These are phyloP conservation scores for Termitomyces heimii DNA, from an alignment of 768 basidiomycete species.

Conservation along the genomic window DNA sequence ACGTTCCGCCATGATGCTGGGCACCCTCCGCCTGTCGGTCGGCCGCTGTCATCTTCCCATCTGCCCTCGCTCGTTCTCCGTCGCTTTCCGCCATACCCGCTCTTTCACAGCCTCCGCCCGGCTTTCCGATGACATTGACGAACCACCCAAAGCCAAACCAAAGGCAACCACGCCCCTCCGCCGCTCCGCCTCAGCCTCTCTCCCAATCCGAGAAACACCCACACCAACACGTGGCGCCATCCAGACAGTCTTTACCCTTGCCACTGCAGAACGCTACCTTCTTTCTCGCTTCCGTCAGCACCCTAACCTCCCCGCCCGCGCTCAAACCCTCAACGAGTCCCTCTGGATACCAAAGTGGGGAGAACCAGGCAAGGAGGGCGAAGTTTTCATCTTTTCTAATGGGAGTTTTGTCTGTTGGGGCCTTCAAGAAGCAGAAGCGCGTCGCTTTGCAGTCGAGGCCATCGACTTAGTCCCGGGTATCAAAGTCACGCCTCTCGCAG, in stretches of 20 bases:
- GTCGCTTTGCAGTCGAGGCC: slow-evolving; percentile 58
- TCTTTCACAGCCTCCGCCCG: not conserved
- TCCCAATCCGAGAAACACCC: slow-evolving; percentile 81
- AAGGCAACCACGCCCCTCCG: slow-evolving; percentile 77
- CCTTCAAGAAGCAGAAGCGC: slow-evolving; percentile 68
- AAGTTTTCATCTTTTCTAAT: slow-evolving; percentile 84
- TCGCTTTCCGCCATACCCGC: not conserved
- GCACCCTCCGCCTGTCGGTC: not conserved
- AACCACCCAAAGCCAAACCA: slow-evolving; percentile 58
- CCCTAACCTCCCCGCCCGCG: slow-evolving; percentile 43
- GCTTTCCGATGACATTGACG: slow-evolving; percentile 5
- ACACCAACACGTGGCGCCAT: slow-evolving; percentile 82
- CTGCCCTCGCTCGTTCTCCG: not conserved
- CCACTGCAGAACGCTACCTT: slow-evolving; percentile 81
- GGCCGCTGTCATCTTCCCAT: not conserved
- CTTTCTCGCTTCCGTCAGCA: slow-evolving; percentile 54
- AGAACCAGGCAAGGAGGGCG: slow-evolving; percentile 53
- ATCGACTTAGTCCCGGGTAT: slow-evolving; percentile 46
- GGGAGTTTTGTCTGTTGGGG: slow-evolving; percentile 93
- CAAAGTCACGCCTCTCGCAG: slow-evolving; percentile 58
- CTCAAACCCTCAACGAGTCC: slow-evolving; percentile 65
- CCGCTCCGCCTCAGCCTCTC: slow-evolving; percentile 78
- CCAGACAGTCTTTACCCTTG: slow-evolving; percentile 72
- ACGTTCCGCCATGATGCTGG: not conserved
- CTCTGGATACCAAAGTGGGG: slow-evolving; percentile 79